Base-by-base conservation (phyloP, 805 yeast genomes). In the Barnettozyma wickerhamii region DNA sequence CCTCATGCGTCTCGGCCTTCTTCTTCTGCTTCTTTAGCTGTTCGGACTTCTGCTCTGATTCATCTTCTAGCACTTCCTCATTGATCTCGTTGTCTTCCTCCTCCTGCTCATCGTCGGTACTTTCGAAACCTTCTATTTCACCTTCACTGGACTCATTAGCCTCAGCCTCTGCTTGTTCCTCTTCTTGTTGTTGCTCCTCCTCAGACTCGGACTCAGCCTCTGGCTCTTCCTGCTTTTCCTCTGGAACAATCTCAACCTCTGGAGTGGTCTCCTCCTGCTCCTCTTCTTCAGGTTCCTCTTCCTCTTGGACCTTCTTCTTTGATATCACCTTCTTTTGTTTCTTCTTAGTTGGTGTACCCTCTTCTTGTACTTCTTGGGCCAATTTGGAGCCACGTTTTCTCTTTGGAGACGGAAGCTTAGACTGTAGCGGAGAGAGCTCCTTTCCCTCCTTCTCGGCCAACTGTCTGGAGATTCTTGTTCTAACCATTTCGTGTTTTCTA, bases 81-180 rank as follows among this genome's bases (percentile, higher is more conserved):
- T 42, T 41, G 23, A 47, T 46, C 31, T 48, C 44, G 14, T 50
- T 55, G 19, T 55, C 62, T 37, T 61, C 68, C 19, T 62, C 64
- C 18, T 57, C 55, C n/a, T 42, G 42, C 26, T 43, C 48, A 14
- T 48, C 53, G 19, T 46, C 55, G 37, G 50, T 31, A 33, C 52
- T 52, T 39, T 27, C 52, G 17, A 40, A 38, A 2, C 45, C 46
- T 10, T 46, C 46, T 10, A 41, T 37, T 18, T 44, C 51, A 15
- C 37, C 45, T 7, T 38, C 35, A 19, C 51, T 51, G 40, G 39
- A 42, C 33, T 17, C 47, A n/a, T 38, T 36, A 14, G 35, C 39
- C n/a, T 37, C 46, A 12, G 46, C 46, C 9, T 42, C 39, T 17
- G 38, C 40, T n/a, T 41, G 38, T 18, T 48, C 47, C 15, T 28